These are phyloP conservation scores for Leccinum broughii DNA, from an alignment of 768 basidiomycete species.

Conservation along the genomic window DNA sequence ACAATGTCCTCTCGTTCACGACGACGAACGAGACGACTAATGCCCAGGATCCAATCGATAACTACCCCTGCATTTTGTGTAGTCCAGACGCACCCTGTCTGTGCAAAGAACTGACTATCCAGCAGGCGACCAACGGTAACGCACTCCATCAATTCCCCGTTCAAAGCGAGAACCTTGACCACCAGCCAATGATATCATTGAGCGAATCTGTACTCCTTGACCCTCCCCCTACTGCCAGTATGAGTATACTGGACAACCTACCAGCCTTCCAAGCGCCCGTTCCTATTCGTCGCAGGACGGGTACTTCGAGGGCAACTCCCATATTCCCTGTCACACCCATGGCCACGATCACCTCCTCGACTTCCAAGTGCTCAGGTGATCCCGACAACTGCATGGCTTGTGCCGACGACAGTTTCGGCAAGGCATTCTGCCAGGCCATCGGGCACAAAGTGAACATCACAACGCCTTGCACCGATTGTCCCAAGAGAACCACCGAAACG, in stretches of 20 bases:
- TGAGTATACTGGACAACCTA: constrained; percentile 74
- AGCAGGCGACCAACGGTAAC: constrained; percentile 38
- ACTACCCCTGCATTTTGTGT: constrained; percentile 70
- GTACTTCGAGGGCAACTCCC: constrained; percentile 40
- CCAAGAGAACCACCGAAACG: constrained; percentile 36
- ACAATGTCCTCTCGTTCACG: constrained; percentile 40
- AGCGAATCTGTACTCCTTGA: constrained; percentile 29
- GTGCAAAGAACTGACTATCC: constrained; percentile 66
- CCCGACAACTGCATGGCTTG: constrained; percentile 85
- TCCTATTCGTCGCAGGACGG: constrained; percentile 65
- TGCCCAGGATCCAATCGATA: constrained; percentile 31
- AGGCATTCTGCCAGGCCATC: constrained; percentile 83
- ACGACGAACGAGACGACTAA: constrained; percentile 29
- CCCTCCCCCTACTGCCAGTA: constrained; percentile 29
- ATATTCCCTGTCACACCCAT: constrained; percentile 54
- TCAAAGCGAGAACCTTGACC: constrained; percentile 14
- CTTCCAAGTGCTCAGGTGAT: constrained; percentile 73
- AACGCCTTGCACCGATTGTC: constrained; percentile 57
- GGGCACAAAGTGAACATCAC: constrained; percentile 57
- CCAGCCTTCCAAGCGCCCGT: constrained; percentile 82
- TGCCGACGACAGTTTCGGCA: constrained; percentile 81
- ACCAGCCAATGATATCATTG: constrained; percentile 21
- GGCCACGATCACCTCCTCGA: constrained; percentile 31
- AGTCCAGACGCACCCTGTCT: constrained; percentile 69
- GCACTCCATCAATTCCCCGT: constrained; percentile 14